These are phyloP conservation scores for Arabidopsis arenosa DNA, from an alignment of 345 rosid genomes.

Conservation along the genomic window DNA sequence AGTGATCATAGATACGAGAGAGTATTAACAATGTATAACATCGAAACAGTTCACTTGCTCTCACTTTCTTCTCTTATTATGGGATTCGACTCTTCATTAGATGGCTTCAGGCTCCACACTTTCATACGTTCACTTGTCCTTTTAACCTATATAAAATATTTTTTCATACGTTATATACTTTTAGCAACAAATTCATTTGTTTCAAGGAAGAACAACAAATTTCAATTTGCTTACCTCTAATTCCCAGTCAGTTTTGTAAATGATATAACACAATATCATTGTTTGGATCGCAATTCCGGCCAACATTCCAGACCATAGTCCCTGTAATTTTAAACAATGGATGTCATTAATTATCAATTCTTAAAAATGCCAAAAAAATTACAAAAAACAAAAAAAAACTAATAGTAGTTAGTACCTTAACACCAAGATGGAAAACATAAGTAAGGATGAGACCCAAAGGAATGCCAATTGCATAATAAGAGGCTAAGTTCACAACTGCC, in stretches of 20 bases:
- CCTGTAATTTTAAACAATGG: conserved; percentile 41
- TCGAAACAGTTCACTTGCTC: conserved; percentile 17
- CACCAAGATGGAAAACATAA: conserved; percentile 55
- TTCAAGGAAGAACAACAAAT: conserved; percentile 1
- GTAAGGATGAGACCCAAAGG: conserved; percentile 73
- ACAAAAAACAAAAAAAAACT: neutral
- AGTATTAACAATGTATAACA: too few relatives aligned
- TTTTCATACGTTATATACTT: neutral
- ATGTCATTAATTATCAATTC: neutral
- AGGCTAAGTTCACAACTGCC: conserved; percentile 60
- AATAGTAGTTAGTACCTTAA: conserved; percentile 47
- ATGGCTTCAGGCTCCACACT: conserved; percentile 46
- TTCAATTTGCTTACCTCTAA: conserved; percentile 46
- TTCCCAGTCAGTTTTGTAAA: conserved; percentile 61
- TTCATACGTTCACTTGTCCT: conserved; percentile 49
- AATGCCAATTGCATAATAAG: conserved; percentile 67
- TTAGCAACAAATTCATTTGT: neutral
- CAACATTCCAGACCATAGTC: conserved; percentile 67
- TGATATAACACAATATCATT: conserved; percentile 47
- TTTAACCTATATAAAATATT: conserved; percentile 42
- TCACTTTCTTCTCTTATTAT: conserved; percentile 4
- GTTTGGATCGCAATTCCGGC: conserved; percentile 52
- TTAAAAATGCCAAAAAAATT: neutral
- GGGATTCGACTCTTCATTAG: conserved; percentile 38
- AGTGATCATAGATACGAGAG: too few relatives aligned